Evolutionary conservation across 73 alveolate species (phyloP).

Genomic region (Symbiodinium pilosum): DNA sequence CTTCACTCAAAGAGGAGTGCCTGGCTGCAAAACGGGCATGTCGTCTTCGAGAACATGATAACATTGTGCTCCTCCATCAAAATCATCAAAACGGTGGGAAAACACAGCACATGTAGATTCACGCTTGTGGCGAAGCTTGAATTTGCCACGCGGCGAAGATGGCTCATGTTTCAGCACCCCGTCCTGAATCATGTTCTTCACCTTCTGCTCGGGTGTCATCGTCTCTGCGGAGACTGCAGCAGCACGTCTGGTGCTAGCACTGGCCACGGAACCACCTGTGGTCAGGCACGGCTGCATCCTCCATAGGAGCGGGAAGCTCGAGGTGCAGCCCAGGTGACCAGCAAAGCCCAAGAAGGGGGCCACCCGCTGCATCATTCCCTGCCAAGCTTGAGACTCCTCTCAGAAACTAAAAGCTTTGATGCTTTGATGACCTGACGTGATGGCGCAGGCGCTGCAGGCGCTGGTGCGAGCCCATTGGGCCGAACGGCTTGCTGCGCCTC

Average conservation of each 20-base stretch:
- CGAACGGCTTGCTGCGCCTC: neutral
- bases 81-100: no score
- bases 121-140: no score
- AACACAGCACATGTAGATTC: neutral
- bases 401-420: neutral
- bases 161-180: no score
- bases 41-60: slow-evolving; percentile 90
- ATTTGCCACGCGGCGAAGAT: no score
- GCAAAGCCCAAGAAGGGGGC: slow-evolving; percentile 21
- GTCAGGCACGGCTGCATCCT: neutral
- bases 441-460: neutral
- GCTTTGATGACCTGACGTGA: neutral
- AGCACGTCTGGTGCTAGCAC: slow-evolving; percentile 48
- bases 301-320: no score
- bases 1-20: slow-evolving; percentile 3
- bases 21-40: slow-evolving; percentile 85
- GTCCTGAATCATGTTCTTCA: slow-evolving; percentile 24
- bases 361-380: neutral
- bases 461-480: neutral
- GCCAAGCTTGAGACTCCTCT: neutral
- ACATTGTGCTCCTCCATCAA: slow-evolving; percentile 41
- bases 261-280: neutral
- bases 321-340: no score
- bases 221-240: slow-evolving; percentile 14
- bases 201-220: slow-evolving; percentile 31